Base-by-base conservation (phyloP, 495 filamentous ascomycete species). In the Astrothelium subdiscretum region DNA sequence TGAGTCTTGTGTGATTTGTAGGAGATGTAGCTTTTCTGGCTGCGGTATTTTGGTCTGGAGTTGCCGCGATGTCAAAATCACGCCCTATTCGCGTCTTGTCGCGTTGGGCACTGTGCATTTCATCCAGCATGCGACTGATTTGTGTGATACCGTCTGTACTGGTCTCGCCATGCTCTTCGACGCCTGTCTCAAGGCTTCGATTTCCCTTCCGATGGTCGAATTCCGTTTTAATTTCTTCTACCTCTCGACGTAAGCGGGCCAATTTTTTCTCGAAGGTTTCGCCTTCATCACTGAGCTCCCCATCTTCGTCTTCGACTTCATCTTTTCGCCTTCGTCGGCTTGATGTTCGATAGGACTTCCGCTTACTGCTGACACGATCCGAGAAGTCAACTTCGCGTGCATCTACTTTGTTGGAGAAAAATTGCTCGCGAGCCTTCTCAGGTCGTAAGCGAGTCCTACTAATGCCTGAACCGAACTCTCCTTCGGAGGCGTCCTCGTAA, bases 261-360 rank as follows among this genome's bases (percentile, higher is more conserved):
- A 98, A 81, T 74, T 87, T 90, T 58, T 83, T 76, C 59, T 88
- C 84, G 54, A 92, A 68, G 51, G 80, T 85, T 72, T 90, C 88
- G 31, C 81, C 79, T 54, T 86, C 85, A 48, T 67, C 72, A 42
- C 69, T 71, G 20, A 86, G 71, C 61, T 89, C 84, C 5, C 83
- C 87, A 18, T 86, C 75, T 59, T 87, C 84, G 58, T 83, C 79
- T 60, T 79, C 79, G 31, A 64, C 61, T 1, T 69, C 75, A 52
- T 85, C 81, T 68, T 80, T 79, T 44, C 84, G 80, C 59, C 83
- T 80, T 48, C 85, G 81, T 63, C 86, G 80, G 31, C 78, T 84
- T 15, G 87, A 87, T 32, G 83, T 86, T 66, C 82, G 84, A 76
- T 96, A 96, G 32, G 87, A 87, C 75, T 86, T 54, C 6, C 48